phyloP scores from a whole-genome alignment of 331 rosid genomes.

The Malus hybrid region DNA sequence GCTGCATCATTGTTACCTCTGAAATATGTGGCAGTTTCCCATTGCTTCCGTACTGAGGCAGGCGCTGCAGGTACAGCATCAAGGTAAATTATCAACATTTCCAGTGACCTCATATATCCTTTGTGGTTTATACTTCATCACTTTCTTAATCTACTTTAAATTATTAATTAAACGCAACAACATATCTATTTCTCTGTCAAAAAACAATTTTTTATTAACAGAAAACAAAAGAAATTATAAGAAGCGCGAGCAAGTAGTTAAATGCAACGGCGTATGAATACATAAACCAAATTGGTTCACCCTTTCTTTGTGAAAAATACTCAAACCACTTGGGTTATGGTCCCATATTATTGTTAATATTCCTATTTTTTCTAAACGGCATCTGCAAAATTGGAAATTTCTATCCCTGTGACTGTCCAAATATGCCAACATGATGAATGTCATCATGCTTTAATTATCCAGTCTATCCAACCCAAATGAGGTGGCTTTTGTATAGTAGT shows the following conservation, averaged over 20 bases:
- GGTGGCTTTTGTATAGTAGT: neutral
- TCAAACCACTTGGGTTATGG: neutral
- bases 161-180: neutral
- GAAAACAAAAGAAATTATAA: neutral
- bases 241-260: neutral
- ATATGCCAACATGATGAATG: neutral
- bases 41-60: slow-evolving; percentile 96
- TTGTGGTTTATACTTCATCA: neutral
- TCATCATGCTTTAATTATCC: neutral
- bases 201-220: neutral
- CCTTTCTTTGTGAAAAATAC: neutral
- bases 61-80: slow-evolving; percentile 96
- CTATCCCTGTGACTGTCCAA: neutral
- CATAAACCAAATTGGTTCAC: neutral
- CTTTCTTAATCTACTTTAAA: neutral
- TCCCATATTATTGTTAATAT: neutral
- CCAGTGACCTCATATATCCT: neutral
- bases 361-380: neutral
- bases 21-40: slow-evolving; percentile 87
- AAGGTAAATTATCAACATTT: slow-evolving; percentile 34
- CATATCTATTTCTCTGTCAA: neutral
- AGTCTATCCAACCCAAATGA: neutral
- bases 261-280: neutral
- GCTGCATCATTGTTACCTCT: slow-evolving; percentile 65
- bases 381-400: neutral